Base-by-base conservation (phyloP, 78 protist genomes). In the Isochrysis galbana region DNA sequence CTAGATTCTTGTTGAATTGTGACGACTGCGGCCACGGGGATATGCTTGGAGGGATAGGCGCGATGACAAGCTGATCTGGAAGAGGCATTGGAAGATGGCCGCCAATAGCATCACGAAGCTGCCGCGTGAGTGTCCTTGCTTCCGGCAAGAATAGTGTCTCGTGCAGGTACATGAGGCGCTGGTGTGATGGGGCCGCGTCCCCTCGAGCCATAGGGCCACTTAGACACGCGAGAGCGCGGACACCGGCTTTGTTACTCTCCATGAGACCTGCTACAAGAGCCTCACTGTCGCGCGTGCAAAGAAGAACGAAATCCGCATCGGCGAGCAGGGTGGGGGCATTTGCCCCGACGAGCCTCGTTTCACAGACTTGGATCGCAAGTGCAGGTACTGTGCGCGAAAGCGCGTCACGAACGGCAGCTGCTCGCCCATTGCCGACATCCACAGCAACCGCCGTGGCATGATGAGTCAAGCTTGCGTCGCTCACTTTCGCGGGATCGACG, bases 341-440 rank as follows among this genome's bases (percentile, higher is more conserved):
- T 14, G 25, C 0, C 46, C 26, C 29, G 29, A 5, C 2, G 3
- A 36, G 1, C 84, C 45, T 17, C 84, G 19, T 45, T 2, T 23
- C 39, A 17, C 11, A 0, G 47, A 39, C 45, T 45, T 74, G 47
- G n/a, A 39, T 45, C 17, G 19, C 25, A 94, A 94, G 69, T 92
- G 95, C 89, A 94, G 97, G 36, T 97, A 97, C 91, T 97, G 97
- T 38, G 45, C 95, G 39, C 97, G 94, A 26, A 96, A 97, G 96
- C 96, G 91, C 94, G 97, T 94, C 87, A 91, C 51, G 47, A 26
- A 17, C 5, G n/a, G 80, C 88, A 10, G 38, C 93, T 10, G 10
- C 67, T 1, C 51, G 17, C 3, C 7, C 44, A 7, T 2, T 14
- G 70, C 89, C 89, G n/a, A 77, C 36, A 45, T 91, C 93, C 2